These are phyloP conservation scores for Mycena polygramma DNA, from an alignment of 768 basidiomycete genomes.

Conservation along the genomic window DNA sequence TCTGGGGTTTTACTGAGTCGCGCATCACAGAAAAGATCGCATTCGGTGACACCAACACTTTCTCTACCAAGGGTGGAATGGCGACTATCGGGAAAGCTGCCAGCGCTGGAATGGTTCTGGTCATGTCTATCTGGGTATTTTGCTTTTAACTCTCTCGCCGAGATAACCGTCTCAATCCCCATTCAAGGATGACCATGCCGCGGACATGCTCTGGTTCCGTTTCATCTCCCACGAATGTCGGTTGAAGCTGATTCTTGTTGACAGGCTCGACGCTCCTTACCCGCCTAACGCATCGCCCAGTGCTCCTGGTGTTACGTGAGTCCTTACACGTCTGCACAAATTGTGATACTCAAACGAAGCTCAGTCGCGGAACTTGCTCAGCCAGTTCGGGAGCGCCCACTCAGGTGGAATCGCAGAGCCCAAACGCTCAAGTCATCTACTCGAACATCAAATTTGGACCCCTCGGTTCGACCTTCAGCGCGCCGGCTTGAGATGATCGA, in stretches of 20 bases:
- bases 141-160: neutral
- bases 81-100: slow-evolving; percentile 26
- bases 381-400: neutral
- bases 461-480: slow-evolving; percentile 2
- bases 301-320: slow-evolving; percentile 2
- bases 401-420: neutral
- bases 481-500: neutral
- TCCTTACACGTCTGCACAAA: neutral
- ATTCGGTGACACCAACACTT: slow-evolving; percentile 55
- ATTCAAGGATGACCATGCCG: slow-evolving; percentile 5
- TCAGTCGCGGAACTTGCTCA: slow-evolving; percentile 6
- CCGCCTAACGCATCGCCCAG: neutral
- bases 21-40: slow-evolving; percentile 42
- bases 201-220: neutral
- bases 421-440: slow-evolving; percentile 8
- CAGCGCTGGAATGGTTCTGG: neutral
- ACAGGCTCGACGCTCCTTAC: neutral
- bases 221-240: too few relatives aligned
- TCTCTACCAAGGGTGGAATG: slow-evolving; percentile 51
- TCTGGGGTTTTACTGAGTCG: neutral
- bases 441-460: slow-evolving; percentile 15
- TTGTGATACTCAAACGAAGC: neutral
- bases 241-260: too few relatives aligned
- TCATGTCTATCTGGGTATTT: slow-evolving; percentile 5
- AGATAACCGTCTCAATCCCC: neutral